Conservation (phyloP, 2,329 filamentous ascomycete genomes). For the Microsporum canis region DNA sequence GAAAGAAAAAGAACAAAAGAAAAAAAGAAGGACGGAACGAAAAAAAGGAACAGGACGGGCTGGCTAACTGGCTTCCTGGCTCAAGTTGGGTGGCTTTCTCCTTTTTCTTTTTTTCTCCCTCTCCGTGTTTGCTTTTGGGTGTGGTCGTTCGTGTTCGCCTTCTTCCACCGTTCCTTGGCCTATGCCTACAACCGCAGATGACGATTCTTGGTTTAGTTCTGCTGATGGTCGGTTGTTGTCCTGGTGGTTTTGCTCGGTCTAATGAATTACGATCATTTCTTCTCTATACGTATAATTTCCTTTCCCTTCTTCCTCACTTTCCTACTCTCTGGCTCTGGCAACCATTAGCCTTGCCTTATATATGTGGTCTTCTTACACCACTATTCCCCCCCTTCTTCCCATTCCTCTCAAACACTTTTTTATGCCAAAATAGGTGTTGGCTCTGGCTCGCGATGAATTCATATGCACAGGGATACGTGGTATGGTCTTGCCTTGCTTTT, state of each 20-base stretch:
- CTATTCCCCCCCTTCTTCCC: slow-evolving; percentile 19
- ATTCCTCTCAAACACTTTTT: slow-evolving; percentile 3
- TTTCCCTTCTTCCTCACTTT: slow-evolving; percentile 7
- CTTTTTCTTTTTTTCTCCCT: not conserved
- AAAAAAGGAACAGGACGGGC: not conserved
- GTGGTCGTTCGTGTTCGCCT: not conserved
- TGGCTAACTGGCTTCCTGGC: not conserved
- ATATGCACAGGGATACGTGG: slow-evolving; percentile 1
- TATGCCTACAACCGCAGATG: not conserved
- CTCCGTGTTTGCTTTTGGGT: not conserved
- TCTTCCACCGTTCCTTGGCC: not conserved
- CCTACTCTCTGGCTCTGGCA: slow-evolving; percentile 6
- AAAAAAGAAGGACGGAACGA: not conserved
- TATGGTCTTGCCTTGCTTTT: not conserved
- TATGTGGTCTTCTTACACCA: not conserved
- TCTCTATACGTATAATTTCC: slow-evolving; percentile 1
- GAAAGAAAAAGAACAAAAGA: not conserved
- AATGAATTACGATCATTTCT: slow-evolving; percentile 9
- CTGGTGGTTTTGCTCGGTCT: not conserved
- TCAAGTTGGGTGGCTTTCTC: not conserved
- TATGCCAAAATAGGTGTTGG: slow-evolving; percentile 6
- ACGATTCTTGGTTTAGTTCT: not conserved
- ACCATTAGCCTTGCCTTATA: not conserved
- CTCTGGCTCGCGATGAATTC: slow-evolving; percentile 3
- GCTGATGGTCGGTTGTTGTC: not conserved